Evolutionary conservation across 441 rosid species (phyloP), one percentile per base, ranked within the genome.

Genomic region (Flueggea neowawraea): DNA sequence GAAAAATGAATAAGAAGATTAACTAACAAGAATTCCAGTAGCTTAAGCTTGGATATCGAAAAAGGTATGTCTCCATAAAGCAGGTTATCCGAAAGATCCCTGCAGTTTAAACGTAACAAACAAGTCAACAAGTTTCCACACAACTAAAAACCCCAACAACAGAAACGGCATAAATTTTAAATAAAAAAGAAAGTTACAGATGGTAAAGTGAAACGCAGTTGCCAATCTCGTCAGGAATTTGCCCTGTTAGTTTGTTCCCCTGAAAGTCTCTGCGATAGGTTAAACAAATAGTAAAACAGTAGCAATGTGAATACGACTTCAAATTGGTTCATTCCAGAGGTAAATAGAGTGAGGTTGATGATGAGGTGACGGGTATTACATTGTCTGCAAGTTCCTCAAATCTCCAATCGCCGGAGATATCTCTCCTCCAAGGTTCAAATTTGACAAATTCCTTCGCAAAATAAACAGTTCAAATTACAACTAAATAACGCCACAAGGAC

Each of bases 191-290:
- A 41, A 50, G 54, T 66, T 80, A 95, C 99, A 91, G 65, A 61
- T 82, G 72, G 47, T 53, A 62, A 32, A 95, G 93, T 41, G 82
- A 70, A 58, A 75, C 81, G 63, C 97, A 95, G 73, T 90, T 83
- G 53, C 99, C 99, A 54, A 90, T 83, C 81, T 91, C 99, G 65
- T 87, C 97, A 0, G 99, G 98, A 36, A 95, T 88, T 72, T 91
- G 99, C 28, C 98, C 99, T 0, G 81, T 73, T 41, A 91, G 32
- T 55, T 84, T 75, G 65, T 90, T 95, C 9, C 96, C 97, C 69
- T 76, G 91, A 55, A 95, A 78, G 65, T 95, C 98, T n/a, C n/a
- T 95, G 81, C 60, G 5, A 11, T 4, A 4, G 5, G 4, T 10
- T 12, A 14, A 47, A 47, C 50, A 47, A 47, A 47, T 4, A 3